Conservation (phyloP, 352 stramenopile species). For the Albugo laibachii region DNA sequence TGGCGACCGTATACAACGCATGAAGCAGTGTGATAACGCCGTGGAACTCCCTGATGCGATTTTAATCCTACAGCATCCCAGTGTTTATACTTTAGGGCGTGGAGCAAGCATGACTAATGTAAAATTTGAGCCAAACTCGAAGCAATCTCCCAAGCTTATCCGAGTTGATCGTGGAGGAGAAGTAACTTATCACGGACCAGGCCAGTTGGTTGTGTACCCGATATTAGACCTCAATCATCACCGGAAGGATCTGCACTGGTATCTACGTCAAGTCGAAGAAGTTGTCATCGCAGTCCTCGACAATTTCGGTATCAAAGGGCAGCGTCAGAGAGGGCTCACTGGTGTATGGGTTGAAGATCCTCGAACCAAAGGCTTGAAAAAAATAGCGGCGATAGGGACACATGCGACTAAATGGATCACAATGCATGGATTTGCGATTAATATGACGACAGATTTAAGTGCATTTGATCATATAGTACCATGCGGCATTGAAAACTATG, state of each 20-base stretch:
- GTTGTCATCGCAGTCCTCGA: conserved; percentile 86
- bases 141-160: conserved; percentile 73
- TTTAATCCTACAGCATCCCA: conserved; percentile 86
- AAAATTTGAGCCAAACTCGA: conserved; percentile 43
- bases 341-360: conserved; percentile 90
- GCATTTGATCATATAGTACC: conserved; percentile 93
- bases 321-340: conserved; percentile 81
- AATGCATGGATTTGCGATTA: conserved; percentile 96
- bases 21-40: conserved; percentile 15
- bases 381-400: conserved; percentile 93
- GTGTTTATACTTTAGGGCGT: conserved; percentile 91
- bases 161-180: conserved; percentile 96
- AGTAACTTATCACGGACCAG: conserved; percentile 97
- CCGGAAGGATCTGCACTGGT: conserved; percentile 95
- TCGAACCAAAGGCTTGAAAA: conserved; percentile 51
- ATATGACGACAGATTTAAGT: conserved; percentile 84
- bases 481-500: conserved; percentile 88
- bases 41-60: conserved; percentile 32
- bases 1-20: conserved; percentile 38
- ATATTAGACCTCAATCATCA: conserved; percentile 90
- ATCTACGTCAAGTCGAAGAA: conserved; percentile 90
- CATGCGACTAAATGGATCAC: conserved; percentile 94
- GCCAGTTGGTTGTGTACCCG: conserved; percentile 95
- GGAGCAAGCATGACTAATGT: conserved; percentile 79
- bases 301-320: conserved; percentile 70